Base-by-base conservation (phyloP, 192 early-diverging fungal species). In the Thoreauomyces humboldtii region DNA sequence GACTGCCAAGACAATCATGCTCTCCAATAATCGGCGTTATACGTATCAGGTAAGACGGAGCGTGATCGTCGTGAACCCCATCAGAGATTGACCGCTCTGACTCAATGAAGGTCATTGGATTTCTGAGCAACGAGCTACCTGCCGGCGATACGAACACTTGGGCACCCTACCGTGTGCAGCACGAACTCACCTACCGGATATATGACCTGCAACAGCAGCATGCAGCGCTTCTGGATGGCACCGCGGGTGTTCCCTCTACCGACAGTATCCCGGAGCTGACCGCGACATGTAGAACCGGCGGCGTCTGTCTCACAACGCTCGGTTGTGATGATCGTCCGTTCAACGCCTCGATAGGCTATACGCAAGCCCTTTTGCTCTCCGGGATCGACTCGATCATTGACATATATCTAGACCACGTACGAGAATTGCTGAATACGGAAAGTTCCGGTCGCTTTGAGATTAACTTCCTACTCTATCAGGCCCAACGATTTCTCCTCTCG, bases 1-100 rank as follows among this genome's bases (percentile, higher is more conserved):
- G 33, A 57, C 55, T 19, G 55, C 55, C 12, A 57, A 7, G 19
- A 15, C 27, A 15, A 57, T 57, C 35, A 57, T 57, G 55, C 15
- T 19, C 2, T 57, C 55, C 19, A 57, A 57, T 34, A 28, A 57
- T n/a, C 55, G 55, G 7, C 55, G 55, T n/a, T 57, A 57, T 34
- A 34, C 32, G 3, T 57, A 37, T 27, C 55, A 57, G 38, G 38
- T 41, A 9, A 41, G n/a, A n/a, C n/a, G n/a, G n/a, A n/a, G n/a
- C n/a, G n/a, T n/a, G n/a, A n/a, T n/a, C n/a, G n/a, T n/a, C n/a
- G n/a, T n/a, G n/a, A n/a, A n/a, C n/a, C n/a, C n/a, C n/a, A n/a
- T n/a, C n/a, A n/a, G n/a, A n/a, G n/a, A n/a, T n/a, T n/a, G n/a
- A n/a, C n/a, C n/a, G n/a, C n/a, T n/a, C n/a, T n/a, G n/a, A n/a